Percentiles rank a stretch among this genome's conserved stretches.
phyloP scores from a whole-genome alignment of 345 rosid species.

The Orychophragmus violaceus region DNA sequence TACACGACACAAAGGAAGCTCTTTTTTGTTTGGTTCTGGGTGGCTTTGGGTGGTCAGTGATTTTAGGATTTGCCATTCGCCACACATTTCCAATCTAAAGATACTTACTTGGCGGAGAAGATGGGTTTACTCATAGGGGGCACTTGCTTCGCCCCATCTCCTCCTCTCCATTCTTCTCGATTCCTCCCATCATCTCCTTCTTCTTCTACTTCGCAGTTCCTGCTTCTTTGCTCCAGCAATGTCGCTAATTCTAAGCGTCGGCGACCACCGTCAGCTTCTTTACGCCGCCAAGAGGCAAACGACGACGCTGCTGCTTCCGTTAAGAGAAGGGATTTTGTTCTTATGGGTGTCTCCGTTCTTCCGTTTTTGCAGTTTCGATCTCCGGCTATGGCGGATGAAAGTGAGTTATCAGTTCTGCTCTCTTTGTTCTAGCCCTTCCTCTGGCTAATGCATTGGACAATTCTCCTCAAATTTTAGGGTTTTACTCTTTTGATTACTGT shows the following conservation, averaged over 20 bases:
- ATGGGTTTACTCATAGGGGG: slow-evolving; percentile 48
- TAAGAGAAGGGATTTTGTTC: slow-evolving; percentile 49
- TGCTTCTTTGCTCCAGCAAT: slow-evolving; percentile 29
- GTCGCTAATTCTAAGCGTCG: slow-evolving; percentile 35
- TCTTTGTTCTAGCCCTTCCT: not conserved
- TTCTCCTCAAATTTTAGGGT: not conserved
- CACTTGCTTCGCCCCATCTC: slow-evolving; percentile 39
- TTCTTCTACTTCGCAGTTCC: slow-evolving; percentile 29
- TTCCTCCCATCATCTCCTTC: slow-evolving; percentile 26
- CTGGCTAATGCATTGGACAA: not conserved
- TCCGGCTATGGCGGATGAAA: slow-evolving; percentile 19
- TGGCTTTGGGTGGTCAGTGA: slow-evolving; percentile 16
- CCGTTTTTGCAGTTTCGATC: slow-evolving; percentile 49
- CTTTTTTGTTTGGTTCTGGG: too few species aligned
- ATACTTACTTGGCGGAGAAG: slow-evolving; percentile 16
- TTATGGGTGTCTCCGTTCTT: slow-evolving; percentile 64
- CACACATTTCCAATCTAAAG: slow-evolving; percentile 27
- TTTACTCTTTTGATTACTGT: not conserved
- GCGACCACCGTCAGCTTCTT: slow-evolving; percentile 31
- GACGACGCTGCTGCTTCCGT: slow-evolving; percentile 25
- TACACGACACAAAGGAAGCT: too few species aligned
- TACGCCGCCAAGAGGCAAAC: slow-evolving; percentile 31
- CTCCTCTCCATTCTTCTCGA: slow-evolving; percentile 25
- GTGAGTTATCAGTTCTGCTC: slow-evolving; percentile 1
- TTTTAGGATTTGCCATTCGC: slow-evolving; percentile 14